Percentiles rank a stretch among this genome's conserved stretches.
These are phyloP conservation scores for Cladorrhinum sp. DNA, from an alignment of 2,329 filamentous ascomycete genomes.

Conservation along the genomic window DNA sequence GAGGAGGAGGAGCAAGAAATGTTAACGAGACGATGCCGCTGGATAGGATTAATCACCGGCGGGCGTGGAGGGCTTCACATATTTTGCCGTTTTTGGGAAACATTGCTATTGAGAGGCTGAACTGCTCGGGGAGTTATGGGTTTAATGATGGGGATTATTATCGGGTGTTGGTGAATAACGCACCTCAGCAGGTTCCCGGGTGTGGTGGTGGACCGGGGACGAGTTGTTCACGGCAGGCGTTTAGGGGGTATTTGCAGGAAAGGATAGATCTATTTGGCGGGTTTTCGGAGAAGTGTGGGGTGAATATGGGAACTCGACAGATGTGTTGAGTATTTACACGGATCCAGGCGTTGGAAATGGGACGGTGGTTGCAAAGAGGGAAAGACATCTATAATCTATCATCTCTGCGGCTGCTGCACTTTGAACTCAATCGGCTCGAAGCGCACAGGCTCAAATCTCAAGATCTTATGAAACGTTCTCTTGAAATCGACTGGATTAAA, in stretches of 20 bases:
- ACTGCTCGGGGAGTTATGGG: conserved; percentile 56
- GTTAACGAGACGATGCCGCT: conserved; percentile 64
- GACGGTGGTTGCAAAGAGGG: conserved; percentile 29
- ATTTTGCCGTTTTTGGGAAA: conserved; percentile 65
- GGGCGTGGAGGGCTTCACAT: conserved; percentile 61
- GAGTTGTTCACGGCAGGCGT: conserved; percentile 40
- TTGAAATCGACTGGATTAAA: no score
- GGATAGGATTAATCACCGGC: conserved; percentile 58
- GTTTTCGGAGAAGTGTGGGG: conserved; percentile 40
- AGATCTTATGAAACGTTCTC: no score
- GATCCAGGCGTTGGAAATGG: conserved; percentile 29
- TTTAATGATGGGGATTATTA: conserved; percentile 51
- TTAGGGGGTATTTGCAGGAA: conserved; percentile 39
- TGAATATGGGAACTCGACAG: conserved; percentile 36
- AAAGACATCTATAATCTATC: no score
- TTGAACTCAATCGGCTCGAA: no score
- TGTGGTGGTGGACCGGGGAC: conserved; percentile 45
- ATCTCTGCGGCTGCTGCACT: no score
- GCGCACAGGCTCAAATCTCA: no score
- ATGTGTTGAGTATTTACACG: conserved; percentile 35
- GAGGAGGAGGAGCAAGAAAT: no score
- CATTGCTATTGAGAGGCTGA: conserved; percentile 62
- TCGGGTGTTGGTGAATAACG: conserved; percentile 43
- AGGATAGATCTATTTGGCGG: conserved; percentile 39
- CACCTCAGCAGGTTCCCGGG: conserved; percentile 40